Conservation (phyloP, 192 early-diverging fungal species). For the Backusella psychrophila region DNA sequence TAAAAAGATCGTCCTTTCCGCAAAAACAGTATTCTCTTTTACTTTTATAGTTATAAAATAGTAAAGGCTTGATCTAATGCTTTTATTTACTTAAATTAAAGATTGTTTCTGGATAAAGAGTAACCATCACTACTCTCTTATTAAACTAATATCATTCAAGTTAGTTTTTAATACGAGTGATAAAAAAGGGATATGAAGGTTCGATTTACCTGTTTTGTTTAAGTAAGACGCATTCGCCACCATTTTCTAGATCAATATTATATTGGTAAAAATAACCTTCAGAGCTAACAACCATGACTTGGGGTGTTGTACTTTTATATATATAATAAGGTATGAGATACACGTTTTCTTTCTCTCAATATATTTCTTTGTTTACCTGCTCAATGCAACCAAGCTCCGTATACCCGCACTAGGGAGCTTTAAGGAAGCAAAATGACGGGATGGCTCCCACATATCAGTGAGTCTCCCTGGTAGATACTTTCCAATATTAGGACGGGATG, state of each 20-base stretch:
- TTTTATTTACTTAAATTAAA: background rate
- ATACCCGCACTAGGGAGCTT: constrained; percentile 79
- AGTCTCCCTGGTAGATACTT: constrained; percentile 80
- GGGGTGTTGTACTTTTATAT: constrained; percentile 55
- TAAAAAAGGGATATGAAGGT: background rate
- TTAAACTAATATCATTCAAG: background rate
- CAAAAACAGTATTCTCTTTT: too few relatives aligned
- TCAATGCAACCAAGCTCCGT: constrained; percentile 71
- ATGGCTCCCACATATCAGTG: constrained; percentile 93
- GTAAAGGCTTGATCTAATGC: background rate
- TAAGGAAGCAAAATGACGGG: constrained; percentile 89
- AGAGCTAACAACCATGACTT: constrained; percentile 85
- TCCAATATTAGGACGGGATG: constrained; percentile 62
- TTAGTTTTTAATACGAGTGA: background rate
- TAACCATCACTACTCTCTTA: background rate
- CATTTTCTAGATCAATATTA: constrained; percentile 80
- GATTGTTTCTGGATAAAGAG: background rate
- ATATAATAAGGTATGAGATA: too few relatives aligned
- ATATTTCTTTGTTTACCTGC: constrained; percentile 42
- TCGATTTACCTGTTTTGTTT: constrained; percentile 64
- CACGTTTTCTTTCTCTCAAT: background rate
- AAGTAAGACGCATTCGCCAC: constrained; percentile 80
- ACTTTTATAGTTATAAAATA: too few relatives aligned
- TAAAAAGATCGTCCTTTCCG: background rate
- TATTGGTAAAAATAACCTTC: constrained; percentile 91